Evolutionary conservation across 371 early-diverging fungal species (phyloP).

Genomic region (Mortierella sp.): DNA sequence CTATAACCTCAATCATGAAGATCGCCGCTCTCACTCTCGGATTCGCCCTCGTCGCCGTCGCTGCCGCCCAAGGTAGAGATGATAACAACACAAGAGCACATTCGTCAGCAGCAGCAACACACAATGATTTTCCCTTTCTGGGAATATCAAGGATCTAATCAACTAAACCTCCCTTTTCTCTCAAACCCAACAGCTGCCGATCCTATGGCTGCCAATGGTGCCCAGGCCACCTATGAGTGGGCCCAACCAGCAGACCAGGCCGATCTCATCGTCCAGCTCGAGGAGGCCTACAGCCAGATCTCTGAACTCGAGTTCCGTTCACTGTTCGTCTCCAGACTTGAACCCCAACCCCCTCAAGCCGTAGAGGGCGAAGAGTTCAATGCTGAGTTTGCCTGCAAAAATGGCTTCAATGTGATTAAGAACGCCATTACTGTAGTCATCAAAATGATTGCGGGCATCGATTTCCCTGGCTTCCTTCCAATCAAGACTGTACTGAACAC

Average conservation of each 20-base stretch:
- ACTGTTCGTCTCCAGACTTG: conserved; percentile 17
- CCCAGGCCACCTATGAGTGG: conserved; percentile 19
- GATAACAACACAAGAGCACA: background rate
- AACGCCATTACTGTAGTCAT: background rate
- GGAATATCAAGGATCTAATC: background rate
- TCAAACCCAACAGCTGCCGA: background rate
- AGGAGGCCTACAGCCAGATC: background rate
- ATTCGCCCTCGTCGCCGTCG: conserved; percentile 16
- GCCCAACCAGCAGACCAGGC: background rate
- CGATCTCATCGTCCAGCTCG: conserved; percentile 11
- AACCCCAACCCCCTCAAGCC: background rate
- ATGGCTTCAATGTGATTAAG: background rate
- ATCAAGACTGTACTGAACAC: background rate
- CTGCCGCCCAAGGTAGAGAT: conserved; percentile 29
- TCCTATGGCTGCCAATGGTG: conserved; percentile 21
- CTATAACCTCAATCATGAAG: conserved; percentile 7
- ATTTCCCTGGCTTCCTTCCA: background rate
- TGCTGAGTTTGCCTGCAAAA: background rate
- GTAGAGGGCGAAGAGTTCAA: conserved; percentile 1
- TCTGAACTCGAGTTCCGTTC: conserved; percentile 35
- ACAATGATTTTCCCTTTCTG: background rate
- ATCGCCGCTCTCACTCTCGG: conserved; percentile 19
- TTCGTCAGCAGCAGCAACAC: background rate
- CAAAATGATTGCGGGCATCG: background rate
- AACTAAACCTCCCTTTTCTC: background rate